Conservation (phyloP, 257 asterid genomes). For the Plantago ovata region DNA sequence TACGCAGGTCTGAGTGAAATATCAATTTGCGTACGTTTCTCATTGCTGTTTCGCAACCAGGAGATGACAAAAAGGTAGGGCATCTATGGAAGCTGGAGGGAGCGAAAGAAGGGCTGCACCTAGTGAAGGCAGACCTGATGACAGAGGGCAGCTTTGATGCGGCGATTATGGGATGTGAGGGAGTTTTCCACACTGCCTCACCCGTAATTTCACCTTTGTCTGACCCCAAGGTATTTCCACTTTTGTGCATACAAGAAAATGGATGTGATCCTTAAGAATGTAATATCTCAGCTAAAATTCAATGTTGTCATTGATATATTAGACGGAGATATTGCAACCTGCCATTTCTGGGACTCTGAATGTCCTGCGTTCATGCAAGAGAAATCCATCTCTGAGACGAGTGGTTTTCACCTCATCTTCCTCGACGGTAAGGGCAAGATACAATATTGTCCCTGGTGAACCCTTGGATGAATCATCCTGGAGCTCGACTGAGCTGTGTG, state of each 20-base stretch:
- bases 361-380: constrained; percentile 76
- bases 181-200: constrained; percentile 96
- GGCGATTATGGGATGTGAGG: constrained; percentile 67
- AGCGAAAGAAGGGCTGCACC: constrained; percentile 61
- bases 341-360: constrained; percentile 88
- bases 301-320: neutral
- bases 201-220: constrained; percentile 57
- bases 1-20: neutral
- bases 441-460: constrained; percentile 41
- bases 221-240: constrained; percentile 40
- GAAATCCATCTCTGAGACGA: constrained; percentile 59
- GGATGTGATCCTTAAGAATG: too few species aligned
- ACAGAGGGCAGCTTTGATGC: constrained; percentile 80
- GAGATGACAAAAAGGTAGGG: constrained; percentile 55
- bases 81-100: constrained; percentile 82
- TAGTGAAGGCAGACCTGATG: constrained; percentile 59
- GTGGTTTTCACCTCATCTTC: constrained; percentile 91
- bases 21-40: neutral
- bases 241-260: neutral
- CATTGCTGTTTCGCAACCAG: constrained; percentile 21
- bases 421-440: constrained; percentile 67
- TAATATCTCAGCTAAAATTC: neutral
- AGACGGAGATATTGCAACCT: constrained; percentile 76
- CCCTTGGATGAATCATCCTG: constrained; percentile 80
- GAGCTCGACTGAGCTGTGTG: constrained; percentile 70